A percentile compares a stretch with the other conserved stretches of the same genome.
Conservation (phyloP, 1,284 basidiomycete genomes). For the Tremellales sp. region DNA sequence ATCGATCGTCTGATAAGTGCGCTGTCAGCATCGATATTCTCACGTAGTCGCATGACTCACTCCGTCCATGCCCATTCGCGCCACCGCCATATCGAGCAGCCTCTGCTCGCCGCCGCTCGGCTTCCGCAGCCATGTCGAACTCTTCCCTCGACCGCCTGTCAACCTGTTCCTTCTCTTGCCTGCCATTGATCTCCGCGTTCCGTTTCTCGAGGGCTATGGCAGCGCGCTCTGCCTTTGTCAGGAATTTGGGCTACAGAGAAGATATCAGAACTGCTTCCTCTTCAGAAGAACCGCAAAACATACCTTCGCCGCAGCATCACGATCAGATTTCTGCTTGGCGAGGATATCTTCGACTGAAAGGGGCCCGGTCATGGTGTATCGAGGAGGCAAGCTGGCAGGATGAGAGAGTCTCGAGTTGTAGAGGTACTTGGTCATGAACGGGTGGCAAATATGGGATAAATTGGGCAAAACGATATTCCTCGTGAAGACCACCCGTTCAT, state of each 20-base stretch:
- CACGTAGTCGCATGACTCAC: slow-evolving; percentile 5
- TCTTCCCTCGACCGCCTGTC: slow-evolving; percentile 25
- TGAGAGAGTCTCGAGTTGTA: too few species aligned
- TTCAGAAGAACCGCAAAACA: slow-evolving; percentile 13
- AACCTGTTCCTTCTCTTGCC: slow-evolving; percentile 41
- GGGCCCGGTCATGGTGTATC: slow-evolving; percentile 39
- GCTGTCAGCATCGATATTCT: slow-evolving; percentile 8
- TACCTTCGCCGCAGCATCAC: slow-evolving; percentile 83
- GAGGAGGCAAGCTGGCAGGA: too few species aligned
- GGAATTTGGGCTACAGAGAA: slow-evolving; percentile 27
- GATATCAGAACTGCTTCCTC: background rate
- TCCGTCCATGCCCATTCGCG: slow-evolving; percentile 10
- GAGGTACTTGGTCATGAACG: too few species aligned
- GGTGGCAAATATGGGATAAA: too few species aligned
- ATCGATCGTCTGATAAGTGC: slow-evolving; percentile 11
- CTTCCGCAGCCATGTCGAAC: slow-evolving; percentile 64
- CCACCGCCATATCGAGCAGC: slow-evolving; percentile 43
- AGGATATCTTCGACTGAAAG: slow-evolving; percentile 67
- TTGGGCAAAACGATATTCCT: too few species aligned
- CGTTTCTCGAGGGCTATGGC: slow-evolving; percentile 77
- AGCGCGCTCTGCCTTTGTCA: slow-evolving; percentile 43
- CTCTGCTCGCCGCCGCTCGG: slow-evolving; percentile 55
- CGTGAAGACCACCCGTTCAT: too few species aligned
- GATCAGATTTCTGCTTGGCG: slow-evolving; percentile 78
- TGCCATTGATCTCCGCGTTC: slow-evolving; percentile 67